Conservation (phyloP, 1,284 basidiomycete genomes). For the Heterobasidion occidentale region DNA sequence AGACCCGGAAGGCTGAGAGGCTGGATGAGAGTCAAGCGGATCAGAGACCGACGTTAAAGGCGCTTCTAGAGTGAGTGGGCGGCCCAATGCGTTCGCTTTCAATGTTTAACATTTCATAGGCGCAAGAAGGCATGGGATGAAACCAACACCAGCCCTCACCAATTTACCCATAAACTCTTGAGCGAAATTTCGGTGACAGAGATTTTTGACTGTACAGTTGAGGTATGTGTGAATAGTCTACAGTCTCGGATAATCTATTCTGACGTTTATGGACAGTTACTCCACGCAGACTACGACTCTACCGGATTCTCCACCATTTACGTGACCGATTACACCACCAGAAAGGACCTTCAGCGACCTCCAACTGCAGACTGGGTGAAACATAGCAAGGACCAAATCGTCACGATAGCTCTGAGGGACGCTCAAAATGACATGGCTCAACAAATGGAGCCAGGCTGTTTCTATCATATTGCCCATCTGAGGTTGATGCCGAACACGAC, state of each 20-base stretch:
- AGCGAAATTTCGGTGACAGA: constrained; percentile 30
- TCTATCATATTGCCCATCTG: constrained; percentile 43
- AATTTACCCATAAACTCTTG: constrained; percentile 40
- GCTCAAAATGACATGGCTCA: constrained; percentile 36
- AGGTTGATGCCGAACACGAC: constrained; percentile 28
- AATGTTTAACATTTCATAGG: constrained; percentile 24
- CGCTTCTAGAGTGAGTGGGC: constrained; percentile 43
- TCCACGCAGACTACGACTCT: constrained; percentile 30
- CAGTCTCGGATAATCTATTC: not conserved
- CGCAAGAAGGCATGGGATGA: constrained; percentile 45
- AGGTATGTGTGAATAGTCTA: constrained; percentile 28
- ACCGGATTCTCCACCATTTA: constrained; percentile 34
- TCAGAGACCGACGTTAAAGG: constrained; percentile 30
- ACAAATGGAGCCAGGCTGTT: constrained; percentile 31
- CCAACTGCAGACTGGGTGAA: constrained; percentile 26
- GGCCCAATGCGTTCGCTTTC: not conserved
- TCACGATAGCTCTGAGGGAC: constrained; percentile 45
- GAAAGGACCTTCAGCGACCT: constrained; percentile 29
- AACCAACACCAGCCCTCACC: constrained; percentile 14
- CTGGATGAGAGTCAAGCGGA: constrained; percentile 34
- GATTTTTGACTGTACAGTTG: constrained; percentile 50
- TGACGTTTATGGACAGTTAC: constrained; percentile 29
- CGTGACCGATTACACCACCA: constrained; percentile 61
- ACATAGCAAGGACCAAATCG: constrained; percentile 38
- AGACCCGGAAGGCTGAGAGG: constrained; percentile 34